phyloP scores from a whole-genome alignment of 2,329 filamentous ascomycete genomes.

The Beauveria sp. region DNA sequence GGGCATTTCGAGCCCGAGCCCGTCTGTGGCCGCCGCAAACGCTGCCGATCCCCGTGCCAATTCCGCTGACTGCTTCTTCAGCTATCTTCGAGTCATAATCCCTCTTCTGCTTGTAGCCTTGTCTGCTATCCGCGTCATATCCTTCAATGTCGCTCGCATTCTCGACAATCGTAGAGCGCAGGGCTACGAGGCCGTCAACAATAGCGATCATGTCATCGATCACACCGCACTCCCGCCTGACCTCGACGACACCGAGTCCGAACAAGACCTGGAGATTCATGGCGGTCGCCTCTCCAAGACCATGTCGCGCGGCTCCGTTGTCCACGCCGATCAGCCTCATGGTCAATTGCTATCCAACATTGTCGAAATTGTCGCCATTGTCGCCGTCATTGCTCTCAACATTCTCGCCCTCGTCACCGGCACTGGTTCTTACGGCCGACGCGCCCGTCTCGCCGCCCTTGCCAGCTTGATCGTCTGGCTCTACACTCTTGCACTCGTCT shows the following conservation, averaged over 20 bases:
- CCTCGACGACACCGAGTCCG: slow-evolving; percentile 31
- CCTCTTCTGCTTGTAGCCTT: neutral
- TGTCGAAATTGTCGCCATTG: slow-evolving; percentile 67
- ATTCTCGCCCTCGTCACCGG: slow-evolving; percentile 51
- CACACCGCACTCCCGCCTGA: slow-evolving; percentile 48
- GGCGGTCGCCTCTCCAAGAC: slow-evolving; percentile 54
- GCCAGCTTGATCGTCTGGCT: slow-evolving; percentile 68
- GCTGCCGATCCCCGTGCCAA: neutral
- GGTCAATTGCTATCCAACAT: slow-evolving; percentile 64
- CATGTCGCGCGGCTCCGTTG: slow-evolving; percentile 53
- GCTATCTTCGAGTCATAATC: slow-evolving; percentile 23
- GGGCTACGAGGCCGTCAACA: neutral
- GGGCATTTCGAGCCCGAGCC: too few species aligned
- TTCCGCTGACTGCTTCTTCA: slow-evolving; percentile 15
- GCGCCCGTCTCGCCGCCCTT: slow-evolving; percentile 53
- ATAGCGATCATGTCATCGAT: slow-evolving; percentile 16
- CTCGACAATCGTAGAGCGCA: neutral
- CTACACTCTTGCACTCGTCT: slow-evolving; percentile 69
- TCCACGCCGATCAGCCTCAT: slow-evolving; percentile 68
- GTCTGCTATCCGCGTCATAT: slow-evolving; percentile 2
- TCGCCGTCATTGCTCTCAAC: slow-evolving; percentile 64
- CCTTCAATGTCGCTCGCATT: slow-evolving; percentile 1
- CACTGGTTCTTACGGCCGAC: slow-evolving; percentile 20
- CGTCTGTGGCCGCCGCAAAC: neutral
- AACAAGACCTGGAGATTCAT: slow-evolving; percentile 46